A percentile compares a stretch with the other conserved stretches of the same genome.
phyloP scores from a whole-genome alignment of 148 eudicot genomes.

The Agrostemma githago region DNA sequence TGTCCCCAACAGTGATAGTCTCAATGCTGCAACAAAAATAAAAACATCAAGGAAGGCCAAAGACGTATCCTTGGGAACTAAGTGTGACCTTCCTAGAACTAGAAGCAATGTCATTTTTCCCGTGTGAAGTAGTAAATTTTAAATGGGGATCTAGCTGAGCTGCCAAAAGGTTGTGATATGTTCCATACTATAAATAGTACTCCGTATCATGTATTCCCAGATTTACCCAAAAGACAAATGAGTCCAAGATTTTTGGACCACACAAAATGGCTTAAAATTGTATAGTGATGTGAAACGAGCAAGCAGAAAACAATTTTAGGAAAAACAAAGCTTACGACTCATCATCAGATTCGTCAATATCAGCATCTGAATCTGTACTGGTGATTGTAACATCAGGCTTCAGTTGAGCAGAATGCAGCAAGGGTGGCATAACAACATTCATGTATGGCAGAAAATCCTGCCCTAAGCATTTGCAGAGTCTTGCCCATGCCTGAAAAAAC shows the following conservation, averaged over 20 bases:
- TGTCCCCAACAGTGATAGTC: constrained; percentile 37
- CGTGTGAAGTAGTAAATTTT: background rate
- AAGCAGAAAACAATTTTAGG: background rate
- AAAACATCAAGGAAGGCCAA: background rate
- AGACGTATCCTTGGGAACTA: background rate
- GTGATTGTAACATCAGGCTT: constrained; percentile 42
- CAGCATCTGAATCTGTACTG: constrained; percentile 37
- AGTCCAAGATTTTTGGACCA: background rate
- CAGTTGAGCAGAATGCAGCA: constrained; percentile 46
- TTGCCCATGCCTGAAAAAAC: constrained; percentile 42
- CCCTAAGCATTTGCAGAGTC: constrained; percentile 49
- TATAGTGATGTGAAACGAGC: background rate
- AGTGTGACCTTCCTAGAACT: background rate
- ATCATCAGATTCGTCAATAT: constrained; percentile 44
- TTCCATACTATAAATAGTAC: background rate
- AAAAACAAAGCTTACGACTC: constrained; percentile 29
- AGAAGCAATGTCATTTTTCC: background rate
- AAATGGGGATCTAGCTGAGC: background rate
- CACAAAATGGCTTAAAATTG: background rate
- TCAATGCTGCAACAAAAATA: constrained; percentile 34
- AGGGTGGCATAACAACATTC: constrained; percentile 47
- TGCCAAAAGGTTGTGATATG: background rate
- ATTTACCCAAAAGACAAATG: background rate
- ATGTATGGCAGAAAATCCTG: constrained; percentile 46
- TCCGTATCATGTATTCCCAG: background rate